A percentile compares a stretch with the other conserved stretches of the same genome.
Evolutionary conservation across 352 stramenopile species (phyloP).

Genomic region (Peronosclerospora sorghi): DNA sequence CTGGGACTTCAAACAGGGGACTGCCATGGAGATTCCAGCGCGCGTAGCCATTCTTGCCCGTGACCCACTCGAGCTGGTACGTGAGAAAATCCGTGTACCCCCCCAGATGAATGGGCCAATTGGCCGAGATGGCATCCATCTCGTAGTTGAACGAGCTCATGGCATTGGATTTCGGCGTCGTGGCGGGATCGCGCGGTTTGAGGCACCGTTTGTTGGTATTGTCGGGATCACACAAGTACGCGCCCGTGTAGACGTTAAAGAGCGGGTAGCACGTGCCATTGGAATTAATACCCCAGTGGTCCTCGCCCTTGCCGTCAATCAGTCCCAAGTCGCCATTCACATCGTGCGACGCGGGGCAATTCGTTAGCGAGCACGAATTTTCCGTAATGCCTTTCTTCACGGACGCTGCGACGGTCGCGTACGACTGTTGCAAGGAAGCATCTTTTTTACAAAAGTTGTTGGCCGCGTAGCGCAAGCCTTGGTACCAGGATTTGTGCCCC

Average conservation of each 20-base stretch:
- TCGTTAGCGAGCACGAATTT: conserved; percentile 30
- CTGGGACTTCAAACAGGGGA: conserved; percentile 68
- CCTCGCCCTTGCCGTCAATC: conserved; percentile 30
- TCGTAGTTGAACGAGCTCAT: conserved; percentile 43
- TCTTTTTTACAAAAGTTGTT: conserved; percentile 41
- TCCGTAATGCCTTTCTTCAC: conserved; percentile 33
- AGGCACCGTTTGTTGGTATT: conserved; percentile 22
- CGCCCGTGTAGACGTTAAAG: conserved; percentile 43
- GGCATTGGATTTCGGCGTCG: conserved; percentile 25
- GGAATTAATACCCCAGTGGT: conserved; percentile 43
- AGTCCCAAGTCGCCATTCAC: conserved; percentile 31
- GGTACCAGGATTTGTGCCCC: conserved; percentile 38
- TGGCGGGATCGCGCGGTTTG: conserved; percentile 31
- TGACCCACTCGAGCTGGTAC: conserved; percentile 38
- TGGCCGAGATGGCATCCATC: conserved; percentile 47
- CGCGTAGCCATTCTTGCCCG: conserved; percentile 21
- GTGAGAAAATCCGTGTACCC: conserved; percentile 62
- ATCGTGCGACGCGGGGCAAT: conserved; percentile 39
- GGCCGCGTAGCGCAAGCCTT: too few species aligned
- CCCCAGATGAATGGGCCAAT: conserved; percentile 60
- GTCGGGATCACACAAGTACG: conserved; percentile 41
- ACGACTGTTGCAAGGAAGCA: conserved; percentile 27
- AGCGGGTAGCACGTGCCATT: conserved; percentile 41
- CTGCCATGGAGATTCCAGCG: conserved; percentile 50
- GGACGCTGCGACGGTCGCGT: conserved; percentile 29